A percentile compares a stretch with the other conserved stretches of the same genome.
phyloP scores from a whole-genome alignment of 1,284 basidiomycete species.

The Cryptococcus maquisensis region DNA sequence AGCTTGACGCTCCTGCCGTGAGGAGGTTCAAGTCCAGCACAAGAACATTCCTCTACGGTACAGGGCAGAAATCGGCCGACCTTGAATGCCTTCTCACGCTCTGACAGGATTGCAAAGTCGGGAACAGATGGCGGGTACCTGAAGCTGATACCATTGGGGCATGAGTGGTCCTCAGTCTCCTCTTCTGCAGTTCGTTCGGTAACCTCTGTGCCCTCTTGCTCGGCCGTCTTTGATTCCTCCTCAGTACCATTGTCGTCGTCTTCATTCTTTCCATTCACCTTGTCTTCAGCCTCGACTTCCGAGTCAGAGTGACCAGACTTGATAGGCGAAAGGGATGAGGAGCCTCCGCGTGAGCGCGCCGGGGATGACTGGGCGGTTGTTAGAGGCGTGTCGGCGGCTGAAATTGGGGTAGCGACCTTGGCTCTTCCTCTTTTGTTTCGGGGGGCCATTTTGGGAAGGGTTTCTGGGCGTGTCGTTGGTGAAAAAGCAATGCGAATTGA shows the following conservation, averaged over 20 bases:
- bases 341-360: not conserved
- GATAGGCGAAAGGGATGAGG: conserved; percentile 12
- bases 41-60: conserved; percentile 51
- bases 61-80: conserved; percentile 42
- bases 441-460: too few relatives aligned
- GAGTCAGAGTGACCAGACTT: conserved; percentile 4
- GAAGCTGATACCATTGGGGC: conserved; percentile 14
- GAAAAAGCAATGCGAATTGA: too few relatives aligned
- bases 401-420: not conserved
- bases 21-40: conserved; percentile 63
- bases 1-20: conserved; percentile 6
- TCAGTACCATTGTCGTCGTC: not conserved
- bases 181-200: not conserved
- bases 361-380: not conserved
- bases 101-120: conserved; percentile 30
- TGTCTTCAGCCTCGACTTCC: conserved; percentile 1
- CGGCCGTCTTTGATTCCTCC: not conserved
- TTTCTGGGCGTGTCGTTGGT: too few relatives aligned
- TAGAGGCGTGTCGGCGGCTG: not conserved
- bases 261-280: not conserved
- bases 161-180: not conserved
- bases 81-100: conserved; percentile 43
- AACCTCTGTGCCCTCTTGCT: not conserved
- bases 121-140: conserved; percentile 33
- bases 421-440: too few relatives aligned